A percentile compares a stretch with the other conserved stretches of the same genome.
These are phyloP conservation scores for Geotrichum citri-aurantii DNA, from an alignment of 1,139 yeast genomes.

Conservation along the genomic window DNA sequence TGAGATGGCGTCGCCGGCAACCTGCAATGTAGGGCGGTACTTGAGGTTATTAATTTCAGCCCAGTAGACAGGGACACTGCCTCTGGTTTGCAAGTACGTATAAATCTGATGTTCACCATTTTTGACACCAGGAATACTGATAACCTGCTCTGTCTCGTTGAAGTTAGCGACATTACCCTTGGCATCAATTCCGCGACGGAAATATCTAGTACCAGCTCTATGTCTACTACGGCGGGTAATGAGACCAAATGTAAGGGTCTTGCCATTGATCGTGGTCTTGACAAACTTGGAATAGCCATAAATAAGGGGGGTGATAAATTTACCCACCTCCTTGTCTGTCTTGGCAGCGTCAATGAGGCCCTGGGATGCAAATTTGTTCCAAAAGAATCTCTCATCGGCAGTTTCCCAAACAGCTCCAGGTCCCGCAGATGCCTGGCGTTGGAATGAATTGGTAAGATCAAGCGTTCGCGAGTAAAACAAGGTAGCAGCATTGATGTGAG, in stretches of 20 bases:
- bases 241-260: conserved; percentile 53
- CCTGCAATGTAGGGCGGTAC: conserved; percentile 74
- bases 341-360: conserved; percentile 48
- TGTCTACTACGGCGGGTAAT: conserved; percentile 75
- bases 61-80: conserved; percentile 97
- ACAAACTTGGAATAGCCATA: conserved; percentile 55
- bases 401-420: conserved; percentile 20
- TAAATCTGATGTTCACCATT: conserved; percentile 28
- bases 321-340: conserved; percentile 34
- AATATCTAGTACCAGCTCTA: conserved; percentile 94
- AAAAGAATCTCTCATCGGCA: conserved; percentile 75
- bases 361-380: conserved; percentile 70
- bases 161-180: conserved; percentile 69
- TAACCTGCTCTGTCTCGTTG: conserved; percentile 91
- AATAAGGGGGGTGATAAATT: conserved; percentile 69
- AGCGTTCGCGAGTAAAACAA: conserved; percentile 66
- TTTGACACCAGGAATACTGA: conserved; percentile 39
- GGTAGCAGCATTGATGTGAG: conserved; percentile 68
- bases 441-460: conserved; percentile 80
- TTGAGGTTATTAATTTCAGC: conserved; percentile 84
- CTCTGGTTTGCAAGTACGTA: conserved; percentile 54
- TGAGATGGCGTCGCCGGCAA: conserved; percentile 53
- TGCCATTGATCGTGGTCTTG: conserved; percentile 43
- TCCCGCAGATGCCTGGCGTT: conserved; percentile 36
- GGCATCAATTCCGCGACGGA: conserved; percentile 86